These are phyloP conservation scores for Beverwykella pulmonaria DNA, from an alignment of 495 filamentous ascomycete genomes.

Conservation along the genomic window DNA sequence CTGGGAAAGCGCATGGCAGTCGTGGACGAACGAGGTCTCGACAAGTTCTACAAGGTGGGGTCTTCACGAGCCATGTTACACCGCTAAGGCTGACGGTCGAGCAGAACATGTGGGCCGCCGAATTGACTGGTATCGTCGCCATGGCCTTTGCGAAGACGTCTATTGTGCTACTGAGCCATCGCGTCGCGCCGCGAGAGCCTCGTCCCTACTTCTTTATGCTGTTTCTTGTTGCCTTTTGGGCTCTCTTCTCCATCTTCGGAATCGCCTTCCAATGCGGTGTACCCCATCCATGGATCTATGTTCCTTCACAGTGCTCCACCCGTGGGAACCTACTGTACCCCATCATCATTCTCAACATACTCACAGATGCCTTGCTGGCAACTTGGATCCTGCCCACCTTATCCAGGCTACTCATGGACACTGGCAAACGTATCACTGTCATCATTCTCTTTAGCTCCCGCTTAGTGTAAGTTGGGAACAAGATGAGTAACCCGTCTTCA, in stretches of 20 bases:
- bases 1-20: constrained; percentile 25
- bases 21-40: constrained; percentile 8
- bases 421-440: constrained; percentile 20
- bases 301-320: constrained; percentile 20
- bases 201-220: constrained; percentile 19
- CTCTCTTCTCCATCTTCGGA: constrained; percentile 33
- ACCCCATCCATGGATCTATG: constrained; percentile 32
- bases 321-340: constrained; percentile 33
- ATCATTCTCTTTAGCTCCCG: constrained; percentile 30
- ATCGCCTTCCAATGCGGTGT: constrained; percentile 36
- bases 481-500: neutral
- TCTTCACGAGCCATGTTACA: neutral
- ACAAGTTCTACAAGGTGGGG: constrained; percentile 19
- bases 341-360: constrained; percentile 33
- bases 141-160: constrained; percentile 34
- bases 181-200: constrained; percentile 26
- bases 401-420: constrained; percentile 30
- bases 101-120: constrained; percentile 18
- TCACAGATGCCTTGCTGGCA: constrained; percentile 36
- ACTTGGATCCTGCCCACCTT: constrained; percentile 34
- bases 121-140: constrained; percentile 27
- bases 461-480: constrained; percentile 12
- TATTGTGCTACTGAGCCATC: constrained; percentile 31
- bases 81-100: neutral
- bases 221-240: constrained; percentile 21